Conservation (phyloP, 306 rosid genomes). For the Hippophae tibetana region DNA sequence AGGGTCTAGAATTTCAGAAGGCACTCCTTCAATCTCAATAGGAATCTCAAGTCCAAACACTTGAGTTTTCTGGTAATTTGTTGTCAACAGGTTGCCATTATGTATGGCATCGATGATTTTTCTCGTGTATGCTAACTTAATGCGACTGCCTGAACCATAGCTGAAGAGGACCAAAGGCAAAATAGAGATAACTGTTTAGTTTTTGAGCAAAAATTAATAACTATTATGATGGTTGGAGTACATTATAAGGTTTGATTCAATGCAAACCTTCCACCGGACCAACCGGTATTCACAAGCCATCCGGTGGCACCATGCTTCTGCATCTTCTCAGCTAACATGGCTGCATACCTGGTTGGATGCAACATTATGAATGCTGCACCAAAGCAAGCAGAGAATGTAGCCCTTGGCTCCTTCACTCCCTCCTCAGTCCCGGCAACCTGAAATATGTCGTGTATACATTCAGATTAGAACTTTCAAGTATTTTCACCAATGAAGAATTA, state of each 20-base stretch:
- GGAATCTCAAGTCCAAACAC: constrained; percentile 82
- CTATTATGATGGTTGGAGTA: not conserved
- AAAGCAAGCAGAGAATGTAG: constrained; percentile 90
- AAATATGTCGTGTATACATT: not conserved
- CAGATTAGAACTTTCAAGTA: not conserved
- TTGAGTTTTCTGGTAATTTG: constrained; percentile 43
- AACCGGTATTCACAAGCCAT: constrained; percentile 92
- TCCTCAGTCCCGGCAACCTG: constrained; percentile 95
- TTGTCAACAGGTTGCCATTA: constrained; percentile 52
- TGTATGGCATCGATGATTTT: constrained; percentile 85
- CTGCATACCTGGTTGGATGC: constrained; percentile 86
- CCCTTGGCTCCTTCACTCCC: constrained; percentile 77
- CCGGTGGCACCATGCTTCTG: constrained; percentile 71
- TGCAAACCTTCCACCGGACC: constrained; percentile 77
- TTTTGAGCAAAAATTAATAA: too few species aligned
- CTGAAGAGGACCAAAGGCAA: constrained; percentile 22
- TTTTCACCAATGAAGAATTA: not conserved
- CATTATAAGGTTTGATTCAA: too few species aligned
- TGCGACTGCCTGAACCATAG: constrained; percentile 62
- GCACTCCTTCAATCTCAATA: constrained; percentile 56
- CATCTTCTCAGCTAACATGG: constrained; percentile 93
- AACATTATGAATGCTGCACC: constrained; percentile 90
- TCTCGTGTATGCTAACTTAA: constrained; percentile 20
- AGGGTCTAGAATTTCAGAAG: constrained; percentile 66
- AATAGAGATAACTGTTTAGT: too few species aligned